Conservation (phyloP, 2,329 filamentous ascomycete species). For the Dendrostoma leiphaemia region DNA sequence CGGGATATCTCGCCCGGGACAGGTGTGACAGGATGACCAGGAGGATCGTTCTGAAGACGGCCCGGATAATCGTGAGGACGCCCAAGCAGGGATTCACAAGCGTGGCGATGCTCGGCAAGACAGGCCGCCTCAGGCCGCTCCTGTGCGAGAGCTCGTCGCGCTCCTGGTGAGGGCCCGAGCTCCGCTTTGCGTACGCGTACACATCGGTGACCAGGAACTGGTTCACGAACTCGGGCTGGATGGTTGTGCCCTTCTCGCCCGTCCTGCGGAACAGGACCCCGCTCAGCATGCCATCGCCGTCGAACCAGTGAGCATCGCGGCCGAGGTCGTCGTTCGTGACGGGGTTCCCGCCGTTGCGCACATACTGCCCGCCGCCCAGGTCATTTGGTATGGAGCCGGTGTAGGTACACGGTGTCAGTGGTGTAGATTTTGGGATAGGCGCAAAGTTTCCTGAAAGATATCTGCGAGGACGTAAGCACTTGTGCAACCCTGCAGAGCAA, state of each 20-base stretch:
- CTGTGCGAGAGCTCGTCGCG: slow-evolving; percentile 3
- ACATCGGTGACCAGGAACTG: slow-evolving; percentile 68
- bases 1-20: slow-evolving; percentile 51
- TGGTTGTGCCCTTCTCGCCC: slow-evolving; percentile 34
- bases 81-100: slow-evolving; percentile 58
- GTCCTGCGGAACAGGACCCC: slow-evolving; percentile 58
- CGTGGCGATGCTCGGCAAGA: slow-evolving; percentile 67
- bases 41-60: slow-evolving; percentile 55
- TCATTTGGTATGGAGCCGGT: slow-evolving; percentile 62
- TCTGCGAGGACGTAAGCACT: slow-evolving; percentile 28
- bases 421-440: slow-evolving; percentile 55
- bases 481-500: no score
- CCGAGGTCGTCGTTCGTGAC: slow-evolving; percentile 58
- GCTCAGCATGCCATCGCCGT: slow-evolving; percentile 72
- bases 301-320: slow-evolving; percentile 70
- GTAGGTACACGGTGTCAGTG: slow-evolving; percentile 56
- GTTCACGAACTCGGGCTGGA: slow-evolving; percentile 65
- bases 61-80: slow-evolving; percentile 45
- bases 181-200: slow-evolving; percentile 52
- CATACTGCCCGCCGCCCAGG: slow-evolving; percentile 66
- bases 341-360: slow-evolving; percentile 71
- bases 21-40: slow-evolving; percentile 58
- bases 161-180: slow-evolving; percentile 17
- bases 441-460: slow-evolving; percentile 70
- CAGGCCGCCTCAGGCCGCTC: slow-evolving; percentile 49